Base-by-base conservation (phyloP, 2,329 filamentous ascomycete species). In the Botryotinia calthae region DNA sequence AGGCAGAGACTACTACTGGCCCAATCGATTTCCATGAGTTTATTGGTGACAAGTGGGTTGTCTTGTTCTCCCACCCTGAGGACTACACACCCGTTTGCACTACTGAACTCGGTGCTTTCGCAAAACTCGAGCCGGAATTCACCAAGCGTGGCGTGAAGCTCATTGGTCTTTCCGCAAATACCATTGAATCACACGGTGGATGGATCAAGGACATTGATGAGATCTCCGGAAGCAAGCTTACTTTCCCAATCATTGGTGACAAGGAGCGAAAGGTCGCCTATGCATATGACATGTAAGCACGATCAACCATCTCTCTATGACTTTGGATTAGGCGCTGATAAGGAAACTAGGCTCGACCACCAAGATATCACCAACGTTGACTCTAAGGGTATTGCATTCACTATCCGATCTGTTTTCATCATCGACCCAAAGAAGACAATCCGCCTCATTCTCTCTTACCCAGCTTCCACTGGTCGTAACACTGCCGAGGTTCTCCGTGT, bases 41-140 rank as follows among this genome's bases (percentile, higher is more conserved):
- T 85, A 88, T 95, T 76, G 91, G 90, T 80, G 86, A 91, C 85
- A 91, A 87, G 80, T 95, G 93, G 93, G 89, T 91, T 73, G 88
- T 96, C 76, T 86, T 96, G 78, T 95, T 96, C 87, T 94, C 91
- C 46, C 93, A 95, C 85, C 93, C 93, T 4, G 91, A 91, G 83
- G 95, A 97, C 84, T 97, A 93, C 87, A 97, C 95, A 2, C 95
- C 95, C 71, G 95, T 97, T 74, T 98, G 95, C 88, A 98, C 95
- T 76, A 98, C 94, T 71, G 95, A 98, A 86, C 91, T 98, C 75
- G 95, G 94, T 76, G 94, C 94, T 74, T 97, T 98, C 80, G 93
- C 94, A 78, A 96, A 95, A 85, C 87, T 97, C 76, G 90, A 94
- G 85, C 89, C 90, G 79, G 94, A 97, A 84, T 97, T 98, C 84